Evolutionary conservation across 495 filamentous ascomycete genomes (phyloP), one percentile per base, ranked within the genome.

Genomic region (Parathielavia hyrcaniae): DNA sequence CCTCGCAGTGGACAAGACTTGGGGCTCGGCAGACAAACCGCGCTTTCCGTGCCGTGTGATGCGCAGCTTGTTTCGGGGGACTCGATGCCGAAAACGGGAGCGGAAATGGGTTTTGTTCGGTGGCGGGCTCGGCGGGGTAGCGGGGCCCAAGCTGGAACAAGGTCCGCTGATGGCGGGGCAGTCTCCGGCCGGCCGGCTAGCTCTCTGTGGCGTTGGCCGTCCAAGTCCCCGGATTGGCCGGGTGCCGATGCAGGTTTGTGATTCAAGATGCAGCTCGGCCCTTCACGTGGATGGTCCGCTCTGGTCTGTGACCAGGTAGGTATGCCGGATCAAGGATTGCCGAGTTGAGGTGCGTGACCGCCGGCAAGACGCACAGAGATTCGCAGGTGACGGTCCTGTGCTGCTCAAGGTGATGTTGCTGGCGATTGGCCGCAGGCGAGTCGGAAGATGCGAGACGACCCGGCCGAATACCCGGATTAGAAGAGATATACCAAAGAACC

Each of bases 241-340:
- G 46, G 60, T 5, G 39, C 50, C 22, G 17, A 22, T 51, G 64
- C 53, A 54, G n/a, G 47, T 49, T 57, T 61, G 64, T 68, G 62
- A 65, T 61, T 49, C 41, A 44, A 50, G 58, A 48, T 67, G 64
- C 62, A 68, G 64, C 52, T 57, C 49, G 39, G 9, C 8, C n/a
- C 50, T 67, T 56, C 67, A 66, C 68, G 69, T 71, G 62, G 59
- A 23, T 35, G 23, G 32, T 16, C 26, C 17, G 26, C 36, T 35
- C 38, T n/a, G 1, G n/a, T 26, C 14, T 22, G 46, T n/a, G 55
- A 50, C 51, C 47, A 41, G 17, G 6, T 34, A 30, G 26, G 26
- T 30, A 30, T 30, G 26, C 26, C 26, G 26, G 26, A 30, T 30
- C 26, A 3, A 30, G 26, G 6, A n/a, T 12, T 19, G 12, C 3